phyloP scores from a whole-genome alignment of 164 flowering plant species.

The Cinnamomum micranthum region DNA sequence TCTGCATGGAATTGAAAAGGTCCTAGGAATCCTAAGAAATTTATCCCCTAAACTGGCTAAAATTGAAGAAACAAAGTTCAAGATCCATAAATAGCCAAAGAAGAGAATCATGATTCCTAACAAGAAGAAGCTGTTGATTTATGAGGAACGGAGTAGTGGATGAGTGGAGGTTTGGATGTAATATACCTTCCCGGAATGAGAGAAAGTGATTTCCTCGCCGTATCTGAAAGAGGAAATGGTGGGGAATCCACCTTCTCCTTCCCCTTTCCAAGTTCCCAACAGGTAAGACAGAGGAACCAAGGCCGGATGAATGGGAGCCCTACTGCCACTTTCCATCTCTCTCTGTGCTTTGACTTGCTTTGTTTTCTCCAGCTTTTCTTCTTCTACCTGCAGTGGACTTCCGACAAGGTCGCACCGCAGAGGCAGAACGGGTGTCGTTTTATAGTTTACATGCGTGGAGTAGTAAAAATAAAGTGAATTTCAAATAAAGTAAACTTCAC shows the following conservation, averaged over 20 bases:
- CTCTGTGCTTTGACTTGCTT: background rate
- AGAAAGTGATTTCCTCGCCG: slow-evolving; percentile 57
- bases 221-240: slow-evolving; percentile 63
- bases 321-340: background rate
- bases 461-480: too few species aligned
- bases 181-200: slow-evolving; percentile 44
- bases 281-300: slow-evolving; percentile 44
- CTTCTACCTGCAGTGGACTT: too few species aligned
- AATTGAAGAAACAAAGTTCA: background rate
- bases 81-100: background rate
- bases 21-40: too few species aligned
- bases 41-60: too few species aligned
- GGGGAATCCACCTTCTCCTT: slow-evolving; percentile 68
- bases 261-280: slow-evolving; percentile 69
- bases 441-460: too few species aligned
- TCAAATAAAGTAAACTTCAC: too few species aligned
- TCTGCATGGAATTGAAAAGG: too few species aligned
- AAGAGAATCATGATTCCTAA: too few species aligned
- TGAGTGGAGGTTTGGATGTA: too few species aligned
- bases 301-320: slow-evolving; percentile 42
- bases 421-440: background rate
- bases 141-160: too few species aligned
- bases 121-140: too few species aligned
- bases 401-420: background rate
- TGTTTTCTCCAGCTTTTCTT: background rate